These are phyloP conservation scores for Drechslerella stenobrocha DNA, from an alignment of 2,329 filamentous ascomycete genomes.

Conservation along the genomic window DNA sequence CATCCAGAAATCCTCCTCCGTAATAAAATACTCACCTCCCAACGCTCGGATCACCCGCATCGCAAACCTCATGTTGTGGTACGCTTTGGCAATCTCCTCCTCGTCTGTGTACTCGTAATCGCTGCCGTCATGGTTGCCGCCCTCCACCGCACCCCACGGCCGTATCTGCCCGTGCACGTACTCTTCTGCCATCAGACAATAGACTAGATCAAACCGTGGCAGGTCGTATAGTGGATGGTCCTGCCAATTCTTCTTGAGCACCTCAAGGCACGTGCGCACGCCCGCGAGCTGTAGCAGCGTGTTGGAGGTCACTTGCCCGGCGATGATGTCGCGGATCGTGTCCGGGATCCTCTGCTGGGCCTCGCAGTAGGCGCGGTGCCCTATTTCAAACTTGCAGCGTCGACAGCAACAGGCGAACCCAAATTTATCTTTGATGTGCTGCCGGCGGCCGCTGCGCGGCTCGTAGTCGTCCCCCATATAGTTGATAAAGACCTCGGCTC, in stretches of 20 bases:
- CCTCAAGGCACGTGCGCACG: slow-evolving; percentile 8
- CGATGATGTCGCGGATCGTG: slow-evolving; percentile 7
- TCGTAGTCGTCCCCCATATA: slow-evolving; percentile 32
- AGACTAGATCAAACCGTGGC: slow-evolving; percentile 35
- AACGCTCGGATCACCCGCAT: slow-evolving; percentile 23
- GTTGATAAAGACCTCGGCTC: slow-evolving; percentile 23
- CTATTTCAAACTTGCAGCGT: slow-evolving; percentile 17
- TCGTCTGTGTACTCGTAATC: neutral
- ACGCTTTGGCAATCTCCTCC: neutral
- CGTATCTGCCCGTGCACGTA: neutral
- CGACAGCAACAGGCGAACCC: slow-evolving; percentile 18
- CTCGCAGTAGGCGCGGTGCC: slow-evolving; percentile 8
- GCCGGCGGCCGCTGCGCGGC: slow-evolving; percentile 6
- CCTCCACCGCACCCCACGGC: neutral
- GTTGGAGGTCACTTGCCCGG: neutral
- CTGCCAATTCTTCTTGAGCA: neutral
- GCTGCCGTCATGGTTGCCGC: neutral
- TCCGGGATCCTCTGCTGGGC: slow-evolving; percentile 8
- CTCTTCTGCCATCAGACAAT: slow-evolving; percentile 32
- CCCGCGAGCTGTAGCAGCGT: slow-evolving; percentile 10
- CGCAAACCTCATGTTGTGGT: slow-evolving; percentile 16
- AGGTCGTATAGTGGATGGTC: slow-evolving; percentile 18
- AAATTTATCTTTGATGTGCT: slow-evolving; percentile 3
- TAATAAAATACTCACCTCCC: slow-evolving; percentile 21
- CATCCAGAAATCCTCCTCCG: slow-evolving; percentile 21